These are phyloP conservation scores for Eucalyptus pauciflora DNA, from an alignment of 345 rosid genomes.

Conservation along the genomic window DNA sequence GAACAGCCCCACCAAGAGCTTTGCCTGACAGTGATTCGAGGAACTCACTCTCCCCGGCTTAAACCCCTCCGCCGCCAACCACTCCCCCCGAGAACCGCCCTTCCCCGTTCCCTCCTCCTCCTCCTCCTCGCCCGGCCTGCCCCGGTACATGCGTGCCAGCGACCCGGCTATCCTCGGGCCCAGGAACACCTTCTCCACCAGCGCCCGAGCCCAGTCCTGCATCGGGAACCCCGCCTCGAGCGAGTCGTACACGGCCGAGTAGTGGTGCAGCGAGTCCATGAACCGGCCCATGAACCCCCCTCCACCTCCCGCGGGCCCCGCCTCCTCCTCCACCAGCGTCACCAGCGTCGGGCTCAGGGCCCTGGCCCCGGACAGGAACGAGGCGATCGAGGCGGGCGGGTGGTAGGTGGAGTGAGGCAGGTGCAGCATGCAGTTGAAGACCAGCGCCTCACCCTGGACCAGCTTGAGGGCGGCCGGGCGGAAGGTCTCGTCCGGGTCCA, in stretches of 20 bases:
- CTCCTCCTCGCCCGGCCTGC: background rate
- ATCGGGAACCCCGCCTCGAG: conserved; percentile 64
- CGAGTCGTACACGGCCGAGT: conserved; percentile 79
- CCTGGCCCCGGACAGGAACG: conserved; percentile 51
- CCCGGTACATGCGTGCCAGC: conserved; percentile 26
- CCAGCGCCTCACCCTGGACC: conserved; percentile 62
- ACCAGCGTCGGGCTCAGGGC: conserved; percentile 42
- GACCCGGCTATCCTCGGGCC: conserved; percentile 60
- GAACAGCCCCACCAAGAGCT: conserved; percentile 62
- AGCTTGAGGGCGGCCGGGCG: conserved; percentile 35
- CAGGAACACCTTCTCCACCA: conserved; percentile 56
- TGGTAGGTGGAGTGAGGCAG: conserved; percentile 58
- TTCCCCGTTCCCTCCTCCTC: conserved; percentile 5
- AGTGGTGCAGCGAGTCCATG: conserved; percentile 78
- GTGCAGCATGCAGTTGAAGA: conserved; percentile 73
- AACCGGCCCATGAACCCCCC: conserved; percentile 56
- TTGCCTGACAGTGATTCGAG: conserved; percentile 72
- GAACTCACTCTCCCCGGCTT: conserved; percentile 35
- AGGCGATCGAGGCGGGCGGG: conserved; percentile 39
- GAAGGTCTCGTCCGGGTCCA: conserved; percentile 48
- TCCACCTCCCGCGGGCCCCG: conserved; percentile 20
- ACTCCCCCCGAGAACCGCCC: conserved; percentile 23
- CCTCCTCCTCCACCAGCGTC: conserved; percentile 62
- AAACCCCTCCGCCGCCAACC: conserved; percentile 44
- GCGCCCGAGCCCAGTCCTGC: conserved; percentile 38